Evolutionary conservation across 495 filamentous ascomycete genomes (phyloP).

Genomic region (Neurospora cerealis): DNA sequence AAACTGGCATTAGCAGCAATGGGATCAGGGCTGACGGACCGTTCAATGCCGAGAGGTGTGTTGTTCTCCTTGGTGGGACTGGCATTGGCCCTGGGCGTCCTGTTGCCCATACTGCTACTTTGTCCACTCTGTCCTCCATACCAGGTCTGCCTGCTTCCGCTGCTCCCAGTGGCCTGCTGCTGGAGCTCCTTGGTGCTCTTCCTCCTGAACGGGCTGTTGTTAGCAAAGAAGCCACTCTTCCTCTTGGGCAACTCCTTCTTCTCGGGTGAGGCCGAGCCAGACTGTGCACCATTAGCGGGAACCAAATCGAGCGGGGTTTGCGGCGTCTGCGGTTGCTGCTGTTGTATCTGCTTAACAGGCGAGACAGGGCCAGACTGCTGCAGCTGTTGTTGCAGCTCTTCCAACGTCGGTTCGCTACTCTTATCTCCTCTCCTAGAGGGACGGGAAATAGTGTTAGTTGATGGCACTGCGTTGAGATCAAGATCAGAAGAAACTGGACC

Average conservation of each 20-base stretch:
- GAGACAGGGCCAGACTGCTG: slow-evolving; percentile 39
- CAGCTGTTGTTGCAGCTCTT: slow-evolving; percentile 50
- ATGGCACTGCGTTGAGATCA: slow-evolving; percentile 66
- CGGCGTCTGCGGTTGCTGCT: slow-evolving; percentile 24
- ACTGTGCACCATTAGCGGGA: slow-evolving; percentile 6
- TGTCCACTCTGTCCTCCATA: not conserved
- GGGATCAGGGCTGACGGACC: slow-evolving; percentile 61
- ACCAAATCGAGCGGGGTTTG: slow-evolving; percentile 2
- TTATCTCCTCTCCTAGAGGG: slow-evolving; percentile 76
- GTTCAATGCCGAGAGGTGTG: slow-evolving; percentile 31
- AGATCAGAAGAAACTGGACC: slow-evolving; percentile 39
- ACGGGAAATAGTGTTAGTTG: slow-evolving; percentile 47
- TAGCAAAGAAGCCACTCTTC: slow-evolving; percentile 88
- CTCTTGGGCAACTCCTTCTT: slow-evolving; percentile 59
- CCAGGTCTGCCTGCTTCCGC: not conserved
- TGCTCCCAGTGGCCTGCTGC: not conserved
- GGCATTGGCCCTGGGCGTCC: slow-evolving; percentile 4
- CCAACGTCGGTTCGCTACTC: slow-evolving; percentile 85
- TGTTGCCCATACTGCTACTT: not conserved
- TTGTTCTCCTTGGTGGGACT: slow-evolving; percentile 7
- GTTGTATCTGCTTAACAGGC: slow-evolving; percentile 48
- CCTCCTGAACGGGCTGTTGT: slow-evolving; percentile 86
- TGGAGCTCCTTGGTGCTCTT: slow-evolving; percentile 78
- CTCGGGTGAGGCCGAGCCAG: slow-evolving; percentile 37
- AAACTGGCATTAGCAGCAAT: slow-evolving; percentile 88